These are phyloP conservation scores for Carpinus fangiana DNA, from an alignment of 306 rosid genomes.

Conservation along the genomic window DNA sequence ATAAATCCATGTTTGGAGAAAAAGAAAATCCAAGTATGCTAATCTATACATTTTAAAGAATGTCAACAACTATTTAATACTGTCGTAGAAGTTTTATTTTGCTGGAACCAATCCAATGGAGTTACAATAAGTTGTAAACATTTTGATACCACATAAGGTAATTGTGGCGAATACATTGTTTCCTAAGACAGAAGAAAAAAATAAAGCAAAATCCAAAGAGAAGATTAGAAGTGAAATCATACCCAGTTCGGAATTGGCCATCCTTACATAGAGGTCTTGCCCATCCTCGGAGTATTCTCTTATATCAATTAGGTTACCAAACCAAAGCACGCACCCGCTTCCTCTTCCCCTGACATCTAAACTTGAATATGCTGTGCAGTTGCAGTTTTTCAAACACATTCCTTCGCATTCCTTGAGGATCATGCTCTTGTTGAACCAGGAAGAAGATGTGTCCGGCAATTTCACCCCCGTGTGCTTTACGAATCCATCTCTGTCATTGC, in stretches of 20 bases:
- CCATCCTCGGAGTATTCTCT: slow-evolving; percentile 24
- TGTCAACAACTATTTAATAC: no score
- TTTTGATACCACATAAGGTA: no score
- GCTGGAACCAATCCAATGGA: no score
- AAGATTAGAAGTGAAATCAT: background rate
- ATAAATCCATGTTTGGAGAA: no score
- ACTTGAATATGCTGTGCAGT: slow-evolving; percentile 34
- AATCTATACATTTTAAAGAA: no score
- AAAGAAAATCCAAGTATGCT: no score
- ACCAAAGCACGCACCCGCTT: slow-evolving; percentile 44
- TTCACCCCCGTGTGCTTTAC: background rate
- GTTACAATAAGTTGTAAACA: no score
- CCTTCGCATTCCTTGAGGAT: slow-evolving; percentile 29
- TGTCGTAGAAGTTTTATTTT: no score
- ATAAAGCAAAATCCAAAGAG: no score
- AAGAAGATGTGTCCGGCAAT: slow-evolving; percentile 36
- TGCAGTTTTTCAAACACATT: slow-evolving; percentile 33
- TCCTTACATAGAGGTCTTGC: slow-evolving; percentile 20
- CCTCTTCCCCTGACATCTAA: slow-evolving; percentile 22
- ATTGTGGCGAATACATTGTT: no score
- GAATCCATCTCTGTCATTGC: slow-evolving; percentile 25
- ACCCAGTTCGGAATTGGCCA: background rate
- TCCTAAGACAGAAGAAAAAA: no score
- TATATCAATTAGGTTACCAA: slow-evolving; percentile 29
- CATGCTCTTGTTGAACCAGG: slow-evolving; percentile 28